Evolutionary conservation across 257 asterid species (phyloP).

Genomic region (Solanum chiquidenum): DNA sequence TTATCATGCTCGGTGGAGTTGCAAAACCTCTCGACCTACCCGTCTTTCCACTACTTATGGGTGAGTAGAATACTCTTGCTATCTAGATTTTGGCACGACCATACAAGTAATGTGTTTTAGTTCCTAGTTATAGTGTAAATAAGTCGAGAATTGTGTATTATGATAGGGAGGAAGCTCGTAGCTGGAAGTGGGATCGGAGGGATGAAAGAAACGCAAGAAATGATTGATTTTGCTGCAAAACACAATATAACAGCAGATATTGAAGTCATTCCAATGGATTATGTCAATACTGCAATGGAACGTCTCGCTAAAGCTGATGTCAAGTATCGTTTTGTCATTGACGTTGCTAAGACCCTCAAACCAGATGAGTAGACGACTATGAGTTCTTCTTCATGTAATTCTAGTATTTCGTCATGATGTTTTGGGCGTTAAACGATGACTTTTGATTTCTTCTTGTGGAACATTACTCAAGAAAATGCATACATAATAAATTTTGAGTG

Average conservation of each 20-base stretch:
- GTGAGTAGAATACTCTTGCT: background rate
- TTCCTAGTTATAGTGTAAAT: too few relatives aligned
- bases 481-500: background rate
- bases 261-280: slow-evolving; percentile 32
- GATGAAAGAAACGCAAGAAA: slow-evolving; percentile 43
- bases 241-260: slow-evolving; percentile 21
- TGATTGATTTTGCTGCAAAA: slow-evolving; percentile 20
- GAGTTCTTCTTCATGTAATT: background rate
- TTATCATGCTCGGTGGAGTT: slow-evolving; percentile 35
- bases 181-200: slow-evolving; percentile 35
- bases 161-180: slow-evolving; percentile 29
- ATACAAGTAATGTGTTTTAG: background rate
- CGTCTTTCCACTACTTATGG: slow-evolving; percentile 20
- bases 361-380: background rate
- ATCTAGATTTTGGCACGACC: background rate
- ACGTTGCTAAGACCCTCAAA: slow-evolving; percentile 30
- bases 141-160: background rate
- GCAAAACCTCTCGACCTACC: slow-evolving; percentile 35
- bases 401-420: background rate
- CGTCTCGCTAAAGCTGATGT: slow-evolving; percentile 38
- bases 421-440: background rate
- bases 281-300: slow-evolving; percentile 45
- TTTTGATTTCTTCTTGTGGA: background rate
- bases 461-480: background rate
- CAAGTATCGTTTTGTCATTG: slow-evolving; percentile 46